Evolutionary conservation across 768 basidiomycete species (phyloP).

Genomic region (Cantharellus cinnabarinus): DNA sequence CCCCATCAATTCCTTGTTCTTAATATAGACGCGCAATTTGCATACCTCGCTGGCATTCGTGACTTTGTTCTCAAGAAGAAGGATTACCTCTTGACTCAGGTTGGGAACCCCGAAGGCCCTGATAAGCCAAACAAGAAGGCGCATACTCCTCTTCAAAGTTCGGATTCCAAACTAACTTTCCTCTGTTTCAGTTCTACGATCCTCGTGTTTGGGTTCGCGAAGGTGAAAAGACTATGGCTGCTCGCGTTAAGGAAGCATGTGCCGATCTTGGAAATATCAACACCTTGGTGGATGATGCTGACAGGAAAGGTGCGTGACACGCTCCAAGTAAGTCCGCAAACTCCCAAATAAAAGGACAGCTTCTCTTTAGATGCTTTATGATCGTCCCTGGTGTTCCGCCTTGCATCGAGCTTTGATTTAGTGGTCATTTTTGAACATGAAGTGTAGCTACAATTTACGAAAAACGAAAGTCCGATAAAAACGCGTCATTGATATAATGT

Average conservation of each 20-base stretch:
- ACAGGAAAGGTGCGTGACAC: too few species aligned
- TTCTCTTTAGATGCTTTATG: too few species aligned
- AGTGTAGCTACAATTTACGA: too few species aligned
- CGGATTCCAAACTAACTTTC: neutral
- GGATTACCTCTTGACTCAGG: slow-evolving; percentile 74
- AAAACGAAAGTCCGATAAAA: too few species aligned
- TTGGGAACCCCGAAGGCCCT: slow-evolving; percentile 89
- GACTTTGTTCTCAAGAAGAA: slow-evolving; percentile 76
- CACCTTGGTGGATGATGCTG: too few species aligned
- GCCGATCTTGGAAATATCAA: slow-evolving; percentile 54
- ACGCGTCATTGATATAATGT: too few species aligned
- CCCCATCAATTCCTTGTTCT: neutral
- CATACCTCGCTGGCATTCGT: slow-evolving; percentile 72
- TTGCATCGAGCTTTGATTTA: too few species aligned
- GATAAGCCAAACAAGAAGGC: slow-evolving; percentile 99
- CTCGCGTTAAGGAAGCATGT: slow-evolving; percentile 88
- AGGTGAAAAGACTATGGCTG: slow-evolving; percentile 80
- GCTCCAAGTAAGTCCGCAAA: too few species aligned
- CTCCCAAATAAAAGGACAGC: too few species aligned
- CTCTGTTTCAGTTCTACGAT: slow-evolving; percentile 49
- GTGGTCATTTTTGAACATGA: too few species aligned
- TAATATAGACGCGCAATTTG: slow-evolving; percentile 68
- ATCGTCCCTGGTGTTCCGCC: too few species aligned
- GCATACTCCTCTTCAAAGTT: neutral
- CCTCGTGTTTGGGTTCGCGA: slow-evolving; percentile 98